phyloP scores from a whole-genome alignment of 225 moss, liverwort and hornwort species.

The Asterella californica region DNA sequence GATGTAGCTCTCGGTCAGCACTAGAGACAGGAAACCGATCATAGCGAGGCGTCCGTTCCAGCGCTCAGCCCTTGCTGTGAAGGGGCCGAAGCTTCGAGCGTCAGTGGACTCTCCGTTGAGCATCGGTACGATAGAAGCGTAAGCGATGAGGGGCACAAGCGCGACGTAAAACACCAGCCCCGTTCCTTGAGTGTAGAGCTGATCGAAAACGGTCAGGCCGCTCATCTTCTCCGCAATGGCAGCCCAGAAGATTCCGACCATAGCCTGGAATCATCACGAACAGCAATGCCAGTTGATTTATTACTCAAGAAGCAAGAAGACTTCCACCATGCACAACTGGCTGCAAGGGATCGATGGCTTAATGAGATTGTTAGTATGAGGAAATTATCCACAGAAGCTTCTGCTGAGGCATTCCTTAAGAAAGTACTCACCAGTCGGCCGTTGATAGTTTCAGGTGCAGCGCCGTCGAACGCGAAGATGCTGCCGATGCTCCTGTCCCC shows the following conservation, averaged over 20 bases:
- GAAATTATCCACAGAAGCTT: neutral
- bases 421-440: conserved; percentile 4
- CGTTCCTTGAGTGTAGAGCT: conserved; percentile 32
- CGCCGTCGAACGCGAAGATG: conserved; percentile 17
- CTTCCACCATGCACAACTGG: neutral
- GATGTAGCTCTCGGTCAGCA: conserved; percentile 27
- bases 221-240: neutral
- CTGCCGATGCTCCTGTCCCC: conserved; percentile 1
- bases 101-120: neutral
- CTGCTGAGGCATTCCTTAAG: too few relatives aligned
- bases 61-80: conserved; percentile 51
- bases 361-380: neutral
- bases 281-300: neutral
- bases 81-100: conserved; percentile 24
- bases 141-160: neutral
- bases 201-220: conserved; percentile 29
- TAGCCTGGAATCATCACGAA: conserved; percentile 12
- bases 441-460: conserved; percentile 23
- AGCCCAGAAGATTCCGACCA: conserved; percentile 28
- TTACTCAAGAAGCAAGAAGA: too few relatives aligned
- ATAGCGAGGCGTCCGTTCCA: conserved; percentile 66
- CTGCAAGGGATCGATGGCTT: neutral
- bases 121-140: conserved; percentile 5
- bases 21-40: conserved; percentile 40
- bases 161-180: conserved; percentile 17